Base-by-base conservation (phyloP, 2,329 filamentous ascomycete genomes). In the Ophiocordyceps camponoti-floridani region DNA sequence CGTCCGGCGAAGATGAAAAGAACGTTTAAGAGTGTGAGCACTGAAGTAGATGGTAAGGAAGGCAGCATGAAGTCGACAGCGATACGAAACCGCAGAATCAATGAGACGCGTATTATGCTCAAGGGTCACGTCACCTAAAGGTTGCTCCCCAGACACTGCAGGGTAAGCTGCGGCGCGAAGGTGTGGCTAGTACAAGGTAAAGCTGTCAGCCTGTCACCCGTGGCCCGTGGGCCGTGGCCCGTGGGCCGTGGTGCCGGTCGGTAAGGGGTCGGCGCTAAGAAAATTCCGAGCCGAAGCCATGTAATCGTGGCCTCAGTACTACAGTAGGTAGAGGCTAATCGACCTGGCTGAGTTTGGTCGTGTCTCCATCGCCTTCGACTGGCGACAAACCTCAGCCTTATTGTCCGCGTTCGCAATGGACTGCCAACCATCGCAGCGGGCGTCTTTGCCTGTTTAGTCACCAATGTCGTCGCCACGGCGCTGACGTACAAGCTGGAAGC, bases 401-500 rank as follows among this genome's bases (percentile, higher is more conserved):
- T 45, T 46, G 51, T n/a, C n/a, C 38, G 51, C 54, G 56, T 54
- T 53, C 54, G 70, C 56, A 43, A 88, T 88, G 84, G 76, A 66
- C 62, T 80, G 51, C 66, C 71, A 49, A 63, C 72, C 51, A 55
- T 84, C 48, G 65, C 77, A 45, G 69, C 74, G 54, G 77, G 81
- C 67, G 72, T 91, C 45, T 59, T 93, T 61, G 82, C 82, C 67
- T 77, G 73, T 56, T 64, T 84, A 51, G 66, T 78, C 46, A 79
- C 82, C 48, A 68, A 82, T 48, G 82, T 81, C 44, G 79, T 83
- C 45, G 87, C 86, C 35, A 98, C 91, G 4, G 88, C 91, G 38
- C 73, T 98, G 58, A 98, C 91, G 42, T 98, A 95, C 72, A 85
- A 88, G 66, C 73, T 98, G 42, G 67, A 73, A 44, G 84, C 91